Base-by-base conservation (phyloP, 768 basidiomycete genomes). In the Rhodotorula paludigena region DNA sequence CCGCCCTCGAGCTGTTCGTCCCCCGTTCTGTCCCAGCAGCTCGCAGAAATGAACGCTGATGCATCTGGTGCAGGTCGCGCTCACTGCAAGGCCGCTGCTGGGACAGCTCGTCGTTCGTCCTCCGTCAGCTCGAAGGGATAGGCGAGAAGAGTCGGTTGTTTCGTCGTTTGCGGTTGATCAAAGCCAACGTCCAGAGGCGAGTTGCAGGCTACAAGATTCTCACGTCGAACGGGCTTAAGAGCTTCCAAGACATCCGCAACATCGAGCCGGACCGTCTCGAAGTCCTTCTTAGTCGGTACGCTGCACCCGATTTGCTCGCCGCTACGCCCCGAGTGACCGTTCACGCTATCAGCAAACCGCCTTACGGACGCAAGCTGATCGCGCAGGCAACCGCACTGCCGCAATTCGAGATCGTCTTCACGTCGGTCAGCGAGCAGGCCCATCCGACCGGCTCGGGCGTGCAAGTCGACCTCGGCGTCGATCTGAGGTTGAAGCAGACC, bases 71-170 rank as follows among this genome's bases (percentile, higher is more conserved):
- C 59, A 77, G 91, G 36, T 78, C 87, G 33, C 86, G 93, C 18
- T 88, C 86, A 72, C 75, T 97, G 44, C 83, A 81, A 59, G 90
- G 89, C 8, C 91, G 87, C 73, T 87, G 90, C 49, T 98, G 94
- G 94, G 93, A 97, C 74, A 88, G 92, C 74, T 81, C 89, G 28
- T 86, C 91, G 9, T 80, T 86, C 21, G 87, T 94, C 12, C 83
- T 98, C 60, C 83, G 88, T 21, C 94, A 98, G 77, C 83, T 98
- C 57, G 86, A 89, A 41, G 85, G 86, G n/a, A 86, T 98, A 48
- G 94, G 93, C 39, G 90, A 92, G 75, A 91, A 90, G n/a, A 30
- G 66, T 58, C 20, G 36, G 60, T 39, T 33, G n/a, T 20, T 35
- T 48, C n/a, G 23, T 28, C 18, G 1, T n/a, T 1, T 30, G 15